Percentiles rank a stretch among this genome's conserved stretches.
These are phyloP conservation scores for Pachyrhizus erosus DNA, from an alignment of 306 rosid genomes.

Conservation along the genomic window DNA sequence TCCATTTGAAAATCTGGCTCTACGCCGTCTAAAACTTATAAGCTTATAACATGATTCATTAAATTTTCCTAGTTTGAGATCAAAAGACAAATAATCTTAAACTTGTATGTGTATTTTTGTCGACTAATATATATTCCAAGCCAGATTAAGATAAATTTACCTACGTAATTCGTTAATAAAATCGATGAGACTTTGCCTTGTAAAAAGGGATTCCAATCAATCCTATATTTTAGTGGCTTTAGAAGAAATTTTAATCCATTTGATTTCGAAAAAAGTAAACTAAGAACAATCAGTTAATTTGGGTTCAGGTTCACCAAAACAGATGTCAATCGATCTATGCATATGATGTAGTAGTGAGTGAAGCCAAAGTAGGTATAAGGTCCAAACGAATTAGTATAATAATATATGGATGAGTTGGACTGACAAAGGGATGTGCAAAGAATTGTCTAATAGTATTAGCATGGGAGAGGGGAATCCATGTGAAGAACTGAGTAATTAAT, in stretches of 20 bases:
- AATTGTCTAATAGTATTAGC: slow-evolving; percentile 19
- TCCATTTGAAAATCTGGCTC: no score
- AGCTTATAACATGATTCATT: no score
- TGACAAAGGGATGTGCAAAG: slow-evolving; percentile 51
- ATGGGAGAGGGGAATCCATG: slow-evolving; percentile 62
- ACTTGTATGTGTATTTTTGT: no score
- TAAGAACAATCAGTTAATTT: not conserved
- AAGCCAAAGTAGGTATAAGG: slow-evolving; percentile 41
- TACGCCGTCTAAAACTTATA: no score
- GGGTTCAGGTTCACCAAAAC: not conserved
- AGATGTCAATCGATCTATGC: not conserved
- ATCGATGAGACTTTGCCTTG: no score
- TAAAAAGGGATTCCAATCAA: no score
- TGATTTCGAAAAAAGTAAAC: not conserved
- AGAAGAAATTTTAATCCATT: not conserved
- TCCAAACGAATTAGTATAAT: slow-evolving; percentile 42
- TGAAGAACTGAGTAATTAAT: slow-evolving; percentile 51
- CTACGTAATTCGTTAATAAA: no score
- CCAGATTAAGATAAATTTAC: no score
- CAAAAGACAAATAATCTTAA: no score
- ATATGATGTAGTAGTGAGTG: slow-evolving; percentile 25
- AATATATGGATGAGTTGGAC: slow-evolving; percentile 47
- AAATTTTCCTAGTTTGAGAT: no score
- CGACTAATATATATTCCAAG: no score
- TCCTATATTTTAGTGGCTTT: not conserved